Evolutionary conservation across 2,329 filamentous ascomycete genomes (phyloP), one percentile per base, ranked within the genome.

Genomic region (Fusarium pseudocircinatum): DNA sequence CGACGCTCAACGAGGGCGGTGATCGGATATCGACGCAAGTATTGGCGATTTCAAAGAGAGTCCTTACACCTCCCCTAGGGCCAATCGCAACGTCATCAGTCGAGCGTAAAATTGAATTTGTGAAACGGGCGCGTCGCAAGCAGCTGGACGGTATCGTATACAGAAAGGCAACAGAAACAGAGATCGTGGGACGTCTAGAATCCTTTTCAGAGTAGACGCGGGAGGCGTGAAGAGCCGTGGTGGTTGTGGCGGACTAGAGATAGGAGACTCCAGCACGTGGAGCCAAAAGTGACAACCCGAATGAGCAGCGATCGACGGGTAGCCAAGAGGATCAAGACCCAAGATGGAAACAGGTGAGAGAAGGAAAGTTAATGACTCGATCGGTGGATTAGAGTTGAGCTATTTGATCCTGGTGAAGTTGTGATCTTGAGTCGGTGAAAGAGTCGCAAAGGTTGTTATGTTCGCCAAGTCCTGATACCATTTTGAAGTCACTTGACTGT

Each of bases 1-100:
- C 52, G 39, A 54, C 44, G 36, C 46, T 65, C 42, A 47, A 52
- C 34, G 61, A 57, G 58, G 61, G 50, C 40, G 60, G 69, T 56
- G 72, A 67, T 67, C 53, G 62, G 64, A 63, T 77, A 70, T 72
- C 67, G 70, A 67, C 67, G 74, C 69, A 68, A 60, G 44, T 68
- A 63, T 73, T 69, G 32, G 67, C 67, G 60, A 57, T 53, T 54
- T 59, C 42, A 75, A 67, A 59, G 64, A 67, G 75, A 73, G 66
- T 63, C 53, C 46, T 65, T 64, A 64, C 57, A 46, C 67, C 67
- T 77, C 68, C 60, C 68, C 59, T 56, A 60, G 60, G 58, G 64
- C 74, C 75, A 77, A 76, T 73, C 63, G 73, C 71, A 73, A 72
- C 69, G 70, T 79, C 78, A 78, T 78, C 62, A 74, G 75, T 65